These are phyloP conservation scores for Penicillium fuscoglaucum DNA, from an alignment of 2,329 filamentous ascomycete species.

Conservation along the genomic window DNA sequence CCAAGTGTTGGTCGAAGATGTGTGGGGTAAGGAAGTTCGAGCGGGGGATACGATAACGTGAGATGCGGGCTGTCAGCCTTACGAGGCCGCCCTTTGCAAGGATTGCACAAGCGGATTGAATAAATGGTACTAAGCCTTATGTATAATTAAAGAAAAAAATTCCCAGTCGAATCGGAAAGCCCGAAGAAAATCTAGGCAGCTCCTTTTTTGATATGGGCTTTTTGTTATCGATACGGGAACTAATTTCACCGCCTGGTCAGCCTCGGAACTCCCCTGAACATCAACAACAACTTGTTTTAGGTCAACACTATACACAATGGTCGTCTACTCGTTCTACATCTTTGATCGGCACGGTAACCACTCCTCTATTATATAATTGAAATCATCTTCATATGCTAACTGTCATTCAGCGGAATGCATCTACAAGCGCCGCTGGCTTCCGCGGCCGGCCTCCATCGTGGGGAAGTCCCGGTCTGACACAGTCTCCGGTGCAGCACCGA, in stretches of 20 bases:
- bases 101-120: not conserved
- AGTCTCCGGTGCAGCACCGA: conserved; percentile 48
- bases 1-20: conserved; percentile 3
- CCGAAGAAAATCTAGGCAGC: conserved; percentile 19
- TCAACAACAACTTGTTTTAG: conserved; percentile 11
- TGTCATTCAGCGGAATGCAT: conserved; percentile 79
- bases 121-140: not conserved
- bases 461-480: conserved; percentile 48
- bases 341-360: conserved; percentile 91
- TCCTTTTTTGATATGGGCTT: conserved; percentile 10
- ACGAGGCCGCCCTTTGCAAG: conserved; percentile 9
- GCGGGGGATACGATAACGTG: conserved; percentile 22
- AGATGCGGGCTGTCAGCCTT: conserved; percentile 26
- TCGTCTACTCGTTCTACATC: conserved; percentile 97
- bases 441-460: conserved; percentile 50
- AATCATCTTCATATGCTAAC: conserved; percentile 12
- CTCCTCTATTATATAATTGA: not conserved
- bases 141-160: not conserved
- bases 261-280: conserved; percentile 23
- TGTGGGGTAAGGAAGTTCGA: conserved; percentile 26
- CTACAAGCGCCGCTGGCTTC: conserved; percentile 85
- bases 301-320: conserved; percentile 60
- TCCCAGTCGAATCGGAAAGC: not conserved
- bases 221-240: conserved; percentile 17
- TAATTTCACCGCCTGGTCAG: conserved; percentile 23